A percentile compares a stretch with the other conserved stretches of the same genome.
phyloP scores from a whole-genome alignment of 169 alveolate genomes.

The Plasmodium cynomolgi region DNA sequence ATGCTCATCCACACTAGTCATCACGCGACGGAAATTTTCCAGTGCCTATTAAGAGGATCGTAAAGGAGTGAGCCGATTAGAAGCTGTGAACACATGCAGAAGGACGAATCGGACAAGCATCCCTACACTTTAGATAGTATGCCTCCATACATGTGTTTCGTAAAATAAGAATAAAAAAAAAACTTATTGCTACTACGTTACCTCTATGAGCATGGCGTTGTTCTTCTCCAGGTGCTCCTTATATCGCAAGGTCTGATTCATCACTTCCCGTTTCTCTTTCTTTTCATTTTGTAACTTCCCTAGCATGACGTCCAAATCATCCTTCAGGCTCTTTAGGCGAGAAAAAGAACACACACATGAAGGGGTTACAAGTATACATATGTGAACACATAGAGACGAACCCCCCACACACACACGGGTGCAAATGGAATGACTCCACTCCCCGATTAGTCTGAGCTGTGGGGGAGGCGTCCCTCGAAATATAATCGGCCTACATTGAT shows the following conservation, averaged over 20 bases:
- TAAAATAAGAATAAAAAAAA: not conserved
- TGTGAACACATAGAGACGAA: not conserved
- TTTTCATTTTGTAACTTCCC: conserved; percentile 8
- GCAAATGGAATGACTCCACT: not conserved
- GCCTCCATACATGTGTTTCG: not conserved
- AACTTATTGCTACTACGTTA: not conserved
- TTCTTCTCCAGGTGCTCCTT: conserved; percentile 34
- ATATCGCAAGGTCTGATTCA: conserved; percentile 15
- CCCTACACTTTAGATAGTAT: not conserved
- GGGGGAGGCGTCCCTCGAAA: not conserved
- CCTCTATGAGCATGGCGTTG: conserved; percentile 28
- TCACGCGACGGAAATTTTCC: conserved; percentile 27
- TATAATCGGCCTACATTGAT: conserved; percentile 23
- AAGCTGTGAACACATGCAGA: not conserved
- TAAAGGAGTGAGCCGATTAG: not conserved
- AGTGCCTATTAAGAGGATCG: not conserved
- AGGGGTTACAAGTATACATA: not conserved
- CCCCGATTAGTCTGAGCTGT: not conserved
- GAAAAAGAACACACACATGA: not conserved
- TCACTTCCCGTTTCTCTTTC: conserved; percentile 23
- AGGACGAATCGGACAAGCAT: not conserved
- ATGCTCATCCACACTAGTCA: conserved; percentile 15
- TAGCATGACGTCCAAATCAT: conserved; percentile 12
- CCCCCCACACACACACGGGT: not conserved
- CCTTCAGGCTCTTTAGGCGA: conserved; percentile 26